Base-by-base conservation (phyloP, 2,329 filamentous ascomycete species). In the Parafenestella ontariensis region DNA sequence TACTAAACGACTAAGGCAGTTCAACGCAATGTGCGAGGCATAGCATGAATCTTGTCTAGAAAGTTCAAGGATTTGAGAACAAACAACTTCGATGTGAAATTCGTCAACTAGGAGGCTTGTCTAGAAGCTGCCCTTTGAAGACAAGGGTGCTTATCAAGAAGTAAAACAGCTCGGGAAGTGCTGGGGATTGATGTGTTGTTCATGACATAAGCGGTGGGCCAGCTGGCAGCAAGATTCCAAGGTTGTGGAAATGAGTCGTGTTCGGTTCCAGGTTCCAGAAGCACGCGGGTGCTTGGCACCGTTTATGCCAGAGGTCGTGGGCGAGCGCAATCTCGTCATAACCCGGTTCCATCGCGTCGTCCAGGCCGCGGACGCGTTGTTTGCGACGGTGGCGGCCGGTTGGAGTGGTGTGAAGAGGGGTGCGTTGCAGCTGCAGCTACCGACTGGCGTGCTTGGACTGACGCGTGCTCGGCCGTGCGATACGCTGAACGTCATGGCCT, bases 401-500 rank as follows among this genome's bases (percentile, higher is more conserved):
- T 33, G 39, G 46, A 40, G 48, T 43, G 49, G 44, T 47, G 51
- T 48, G 58, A 33, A 44, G 56, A 39, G 20, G 37, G 49, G 54
- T 49, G 45, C 45, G 52, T 42, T 26, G 37, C 13, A 34, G 49
- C 58, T 65, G 62, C 60, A 57, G 56, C 61, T 58, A 59, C 47
- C 41, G 44, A 49, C 51, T 59, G 61, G 64, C 59, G 60, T 58
- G 54, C 57, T 52, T 59, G 53, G 54, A 42, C 26, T 51, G 47
- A 57, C 56, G 54, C 56, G 56, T 56, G 54, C 52, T 47, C 31
- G 45, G 54, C 31, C 48, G 45, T 56, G 57, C 60, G 58, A 65
- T 65, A 65, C 58, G 62, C 47, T 48, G 53, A 46, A 59, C 58
- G 64, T 65, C 59, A 69, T 66, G 56, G 52, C 57, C 52, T 51